phyloP scores from a whole-genome alignment of 768 basidiomycete species.

The Scleroderma bovista region DNA sequence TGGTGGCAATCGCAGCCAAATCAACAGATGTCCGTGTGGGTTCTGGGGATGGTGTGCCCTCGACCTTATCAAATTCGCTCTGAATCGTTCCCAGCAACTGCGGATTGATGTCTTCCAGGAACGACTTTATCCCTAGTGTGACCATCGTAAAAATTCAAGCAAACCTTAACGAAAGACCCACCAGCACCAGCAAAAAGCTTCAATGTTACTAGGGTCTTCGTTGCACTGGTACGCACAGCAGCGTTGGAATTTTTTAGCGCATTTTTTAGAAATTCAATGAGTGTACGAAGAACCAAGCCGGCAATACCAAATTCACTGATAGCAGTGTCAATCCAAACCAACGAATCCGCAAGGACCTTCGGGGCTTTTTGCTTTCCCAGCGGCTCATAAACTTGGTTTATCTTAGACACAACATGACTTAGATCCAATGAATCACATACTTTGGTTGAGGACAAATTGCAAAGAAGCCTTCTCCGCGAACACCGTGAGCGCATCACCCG shows the following conservation, averaged over 20 bases:
- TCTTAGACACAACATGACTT: conserved; percentile 12
- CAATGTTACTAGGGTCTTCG: conserved; percentile 86
- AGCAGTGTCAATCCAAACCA: conserved; percentile 83
- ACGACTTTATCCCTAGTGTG: conserved; percentile 76
- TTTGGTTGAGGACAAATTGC: conserved; percentile 90
- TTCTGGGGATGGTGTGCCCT: conserved; percentile 69
- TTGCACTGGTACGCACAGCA: conserved; percentile 87
- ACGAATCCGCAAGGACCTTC: conserved; percentile 89
- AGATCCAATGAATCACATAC: conserved; percentile 37
- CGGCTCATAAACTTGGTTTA: conserved; percentile 76
- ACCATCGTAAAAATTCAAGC: conserved; percentile 1
- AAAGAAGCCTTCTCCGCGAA: conserved; percentile 92
- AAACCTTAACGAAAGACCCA: conserved; percentile 29
- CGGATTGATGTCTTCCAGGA: conserved; percentile 91
- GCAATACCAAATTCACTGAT: conserved; percentile 88
- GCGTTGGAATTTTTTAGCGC: conserved; percentile 93
- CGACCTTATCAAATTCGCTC: conserved; percentile 88
- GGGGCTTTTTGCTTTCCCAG: conserved; percentile 95
- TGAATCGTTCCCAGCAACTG: conserved; percentile 89
- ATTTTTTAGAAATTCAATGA: conserved; percentile 88
- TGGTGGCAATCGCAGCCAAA: conserved; percentile 45
- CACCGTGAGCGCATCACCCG: conserved; percentile 75
- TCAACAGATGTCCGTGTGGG: conserved; percentile 78
- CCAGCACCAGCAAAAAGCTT: conserved; percentile 89
- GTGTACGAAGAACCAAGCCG: conserved; percentile 72